Conservation (phyloP, 2,329 filamentous ascomycete genomes). For the Colletotrichum sidae region DNA sequence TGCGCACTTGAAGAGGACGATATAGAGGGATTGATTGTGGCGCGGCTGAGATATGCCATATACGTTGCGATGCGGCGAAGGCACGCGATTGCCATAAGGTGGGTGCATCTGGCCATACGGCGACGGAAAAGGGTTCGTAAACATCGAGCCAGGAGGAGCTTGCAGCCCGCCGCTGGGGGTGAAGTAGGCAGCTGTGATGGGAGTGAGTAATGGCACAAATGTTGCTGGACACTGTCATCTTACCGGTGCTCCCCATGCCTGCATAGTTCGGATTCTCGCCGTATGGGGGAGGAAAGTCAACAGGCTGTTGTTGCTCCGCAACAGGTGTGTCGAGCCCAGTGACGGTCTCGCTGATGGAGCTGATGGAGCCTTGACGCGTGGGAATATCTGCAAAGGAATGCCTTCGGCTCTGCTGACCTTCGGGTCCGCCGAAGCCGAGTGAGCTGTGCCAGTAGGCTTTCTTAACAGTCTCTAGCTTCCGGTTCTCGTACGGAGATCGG, state of each 20-base stretch:
- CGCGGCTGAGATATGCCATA: constrained; percentile 71
- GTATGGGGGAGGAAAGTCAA: constrained; percentile 57
- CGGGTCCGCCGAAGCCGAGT: constrained; percentile 72
- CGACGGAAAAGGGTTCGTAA: constrained; percentile 57
- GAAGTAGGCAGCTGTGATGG: constrained; percentile 52
- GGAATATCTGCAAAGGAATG: constrained; percentile 83
- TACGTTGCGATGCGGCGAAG: constrained; percentile 71
- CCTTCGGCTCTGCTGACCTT: constrained; percentile 78
- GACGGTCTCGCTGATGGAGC: constrained; percentile 66
- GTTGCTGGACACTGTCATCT: too few relatives aligned
- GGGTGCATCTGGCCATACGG: constrained; percentile 57
- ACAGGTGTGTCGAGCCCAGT: constrained; percentile 58
- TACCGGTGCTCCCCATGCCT: constrained; percentile 50
- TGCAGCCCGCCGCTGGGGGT: constrained; percentile 46
- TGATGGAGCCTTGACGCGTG: constrained; percentile 72
- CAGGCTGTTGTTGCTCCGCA: constrained; percentile 56
- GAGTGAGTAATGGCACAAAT: constrained; percentile 40
- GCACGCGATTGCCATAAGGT: constrained; percentile 61
- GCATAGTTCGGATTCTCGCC: constrained; percentile 52
- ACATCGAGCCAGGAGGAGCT: constrained; percentile 50
- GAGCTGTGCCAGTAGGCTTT: constrained; percentile 79
- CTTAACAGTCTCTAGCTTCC: constrained; percentile 74
- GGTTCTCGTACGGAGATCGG: constrained; percentile 66
- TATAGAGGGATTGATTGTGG: constrained; percentile 79
- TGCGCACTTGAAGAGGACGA: constrained; percentile 97